These are phyloP conservation scores for Tuber magnatum DNA, from an alignment of 495 filamentous ascomycete genomes.

Conservation along the genomic window DNA sequence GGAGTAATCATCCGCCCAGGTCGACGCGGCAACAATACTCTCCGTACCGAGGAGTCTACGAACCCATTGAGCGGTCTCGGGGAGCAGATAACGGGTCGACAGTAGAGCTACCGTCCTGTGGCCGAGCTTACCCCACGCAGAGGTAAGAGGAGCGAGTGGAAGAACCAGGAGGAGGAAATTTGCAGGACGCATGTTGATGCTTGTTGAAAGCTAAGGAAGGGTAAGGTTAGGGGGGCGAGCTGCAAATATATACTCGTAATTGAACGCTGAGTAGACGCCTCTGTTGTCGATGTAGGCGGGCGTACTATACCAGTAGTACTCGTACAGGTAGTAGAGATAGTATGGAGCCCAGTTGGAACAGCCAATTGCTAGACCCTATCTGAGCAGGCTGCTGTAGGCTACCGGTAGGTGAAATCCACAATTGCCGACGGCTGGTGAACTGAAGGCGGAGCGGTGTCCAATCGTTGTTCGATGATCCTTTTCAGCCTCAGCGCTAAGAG, in stretches of 20 bases:
- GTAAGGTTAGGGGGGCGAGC: not conserved
- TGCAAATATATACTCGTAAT: not conserved
- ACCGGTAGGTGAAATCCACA: not conserved
- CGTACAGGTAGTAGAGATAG: not conserved
- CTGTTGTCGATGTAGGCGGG: not conserved
- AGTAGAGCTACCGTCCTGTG: slow-evolving; percentile 41
- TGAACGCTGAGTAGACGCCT: not conserved
- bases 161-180: slow-evolving; percentile 24
- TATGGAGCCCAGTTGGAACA: not conserved
- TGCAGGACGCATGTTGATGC: slow-evolving; percentile 18
- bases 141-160: slow-evolving; percentile 12
- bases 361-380: not conserved
- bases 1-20: slow-evolving; percentile 58
- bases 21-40: slow-evolving; percentile 55
- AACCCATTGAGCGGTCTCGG: slow-evolving; percentile 27
- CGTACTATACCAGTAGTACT: not conserved
- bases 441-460: not conserved
- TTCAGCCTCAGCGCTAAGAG: not conserved
- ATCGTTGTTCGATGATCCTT: not conserved
- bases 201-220: not conserved
- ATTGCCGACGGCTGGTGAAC: not conserved
- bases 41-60: slow-evolving; percentile 39
- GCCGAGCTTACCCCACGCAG: slow-evolving; percentile 39
- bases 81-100: slow-evolving; percentile 37
- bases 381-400: not conserved